A percentile compares a stretch with the other conserved stretches of the same genome.
phyloP scores from a whole-genome alignment of 371 early-diverging fungal genomes.

The Mortierella polycephala region DNA sequence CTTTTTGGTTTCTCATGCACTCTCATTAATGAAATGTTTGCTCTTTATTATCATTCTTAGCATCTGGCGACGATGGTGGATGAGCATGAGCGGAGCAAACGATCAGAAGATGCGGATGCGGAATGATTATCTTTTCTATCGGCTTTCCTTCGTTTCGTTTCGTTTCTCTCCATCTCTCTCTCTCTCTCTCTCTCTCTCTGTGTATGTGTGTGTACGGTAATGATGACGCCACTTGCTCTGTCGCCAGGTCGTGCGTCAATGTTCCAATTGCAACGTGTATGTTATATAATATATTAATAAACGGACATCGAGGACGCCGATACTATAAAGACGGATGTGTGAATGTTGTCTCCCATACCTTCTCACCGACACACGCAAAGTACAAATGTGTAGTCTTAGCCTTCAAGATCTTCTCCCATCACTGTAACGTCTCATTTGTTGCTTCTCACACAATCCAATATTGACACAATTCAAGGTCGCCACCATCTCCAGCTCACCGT shows the following conservation, averaged over 20 bases:
- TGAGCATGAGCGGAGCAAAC: constrained; percentile 18
- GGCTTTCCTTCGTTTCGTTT: no score
- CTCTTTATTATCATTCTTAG: constrained; percentile 1
- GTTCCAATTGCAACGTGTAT: no score
- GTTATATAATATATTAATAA: no score
- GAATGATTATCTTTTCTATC: background rate
- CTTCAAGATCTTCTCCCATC: background rate
- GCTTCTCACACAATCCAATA: background rate
- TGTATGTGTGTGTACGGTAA: no score
- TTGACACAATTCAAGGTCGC: background rate
- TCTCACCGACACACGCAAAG: background rate
- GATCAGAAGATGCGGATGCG: background rate
- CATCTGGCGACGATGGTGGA: constrained; percentile 27
- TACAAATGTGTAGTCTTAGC: background rate
- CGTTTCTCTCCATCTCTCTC: background rate
- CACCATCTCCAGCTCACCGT: background rate
- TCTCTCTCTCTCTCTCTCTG: background rate
- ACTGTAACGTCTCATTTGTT: background rate
- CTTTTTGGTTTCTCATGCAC: background rate
- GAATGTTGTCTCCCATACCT: no score
- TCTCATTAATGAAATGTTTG: background rate
- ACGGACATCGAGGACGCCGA: no score
- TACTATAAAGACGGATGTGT: no score
- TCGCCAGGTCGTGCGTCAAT: no score
- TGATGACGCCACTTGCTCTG: no score